phyloP scores from a whole-genome alignment of 2,329 filamentous ascomycete genomes.

The Colletotrichum melonis region DNA sequence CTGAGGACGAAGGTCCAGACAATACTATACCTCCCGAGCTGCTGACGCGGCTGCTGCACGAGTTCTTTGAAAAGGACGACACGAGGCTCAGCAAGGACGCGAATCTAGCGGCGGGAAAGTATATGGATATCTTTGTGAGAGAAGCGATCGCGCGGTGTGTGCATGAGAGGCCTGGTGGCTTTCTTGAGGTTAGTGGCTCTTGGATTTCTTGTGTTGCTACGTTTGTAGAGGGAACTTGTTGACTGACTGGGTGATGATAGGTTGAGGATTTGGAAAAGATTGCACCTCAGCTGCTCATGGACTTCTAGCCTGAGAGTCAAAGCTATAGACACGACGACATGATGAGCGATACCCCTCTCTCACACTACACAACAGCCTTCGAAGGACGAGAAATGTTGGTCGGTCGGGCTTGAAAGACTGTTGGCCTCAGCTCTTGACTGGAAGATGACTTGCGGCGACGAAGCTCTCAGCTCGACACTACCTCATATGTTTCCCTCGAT shows the following conservation, averaged over 20 bases:
- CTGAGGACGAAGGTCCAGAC: conserved; percentile 49
- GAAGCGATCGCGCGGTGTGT: conserved; percentile 87
- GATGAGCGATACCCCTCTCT: not conserved
- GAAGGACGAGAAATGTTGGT: not conserved
- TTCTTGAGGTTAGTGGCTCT: conserved; percentile 74
- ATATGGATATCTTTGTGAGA: conserved; percentile 90
- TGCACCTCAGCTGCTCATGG: conserved; percentile 85
- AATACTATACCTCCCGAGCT: conserved; percentile 77
- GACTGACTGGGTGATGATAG: conserved; percentile 50
- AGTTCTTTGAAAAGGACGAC: conserved; percentile 78
- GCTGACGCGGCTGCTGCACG: conserved; percentile 80
- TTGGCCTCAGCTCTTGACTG: not conserved
- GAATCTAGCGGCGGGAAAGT: conserved; percentile 81
- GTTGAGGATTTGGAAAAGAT: conserved; percentile 92
- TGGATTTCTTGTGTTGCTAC: not conserved
- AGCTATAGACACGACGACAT: not conserved
- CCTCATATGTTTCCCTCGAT: not conserved
- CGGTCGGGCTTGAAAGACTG: no score
- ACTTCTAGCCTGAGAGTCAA: conserved; percentile 69
- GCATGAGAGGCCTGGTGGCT: conserved; percentile 75
- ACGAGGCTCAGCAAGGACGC: conserved; percentile 83
- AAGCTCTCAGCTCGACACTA: not conserved
- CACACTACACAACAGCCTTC: not conserved
- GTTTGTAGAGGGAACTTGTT: not conserved
- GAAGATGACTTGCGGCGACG: not conserved